Evolutionary conservation across 2,329 filamentous ascomycete species (phyloP).

Genomic region (Huntiella bhutanensis): DNA sequence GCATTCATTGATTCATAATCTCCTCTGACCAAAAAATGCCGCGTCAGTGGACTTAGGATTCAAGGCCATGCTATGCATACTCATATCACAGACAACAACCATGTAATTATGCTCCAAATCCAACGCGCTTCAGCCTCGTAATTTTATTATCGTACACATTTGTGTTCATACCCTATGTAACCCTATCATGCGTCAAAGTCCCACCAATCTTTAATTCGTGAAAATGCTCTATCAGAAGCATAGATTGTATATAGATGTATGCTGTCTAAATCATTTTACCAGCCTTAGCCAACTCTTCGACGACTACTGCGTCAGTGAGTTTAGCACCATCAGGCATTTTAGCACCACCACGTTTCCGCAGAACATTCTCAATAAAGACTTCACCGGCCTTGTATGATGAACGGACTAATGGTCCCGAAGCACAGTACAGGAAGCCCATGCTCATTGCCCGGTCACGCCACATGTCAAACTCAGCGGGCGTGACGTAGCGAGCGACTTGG

Average conservation of each 20-base stretch:
- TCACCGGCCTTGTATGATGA: slow-evolving; percentile 97
- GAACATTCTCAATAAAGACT: slow-evolving; percentile 94
- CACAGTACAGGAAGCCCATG: slow-evolving; percentile 93
- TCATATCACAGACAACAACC: too few relatives aligned
- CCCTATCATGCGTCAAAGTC: too few relatives aligned
- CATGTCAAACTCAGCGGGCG: slow-evolving; percentile 74
- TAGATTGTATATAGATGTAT: not conserved
- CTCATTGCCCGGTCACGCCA: slow-evolving; percentile 83
- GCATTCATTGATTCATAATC: too few relatives aligned
- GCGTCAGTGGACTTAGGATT: too few relatives aligned
- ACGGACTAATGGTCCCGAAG: slow-evolving; percentile 77
- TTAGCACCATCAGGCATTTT: slow-evolving; percentile 15
- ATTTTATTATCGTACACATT: too few relatives aligned
- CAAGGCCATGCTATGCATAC: too few relatives aligned
- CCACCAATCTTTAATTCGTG: too few relatives aligned
- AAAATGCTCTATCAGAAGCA: not conserved
- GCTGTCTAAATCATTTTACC: not conserved
- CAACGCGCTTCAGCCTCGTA: too few relatives aligned
- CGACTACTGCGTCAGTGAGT: slow-evolving; percentile 23
- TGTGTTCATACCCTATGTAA: too few relatives aligned
- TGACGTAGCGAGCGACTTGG: slow-evolving; percentile 89
- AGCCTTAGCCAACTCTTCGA: slow-evolving; percentile 17
- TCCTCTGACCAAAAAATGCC: too few relatives aligned
- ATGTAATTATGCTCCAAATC: too few relatives aligned
- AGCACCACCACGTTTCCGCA: slow-evolving; percentile 51